Base-by-base conservation (phyloP, 768 basidiomycete species). In the Boletus eberwhitei region DNA sequence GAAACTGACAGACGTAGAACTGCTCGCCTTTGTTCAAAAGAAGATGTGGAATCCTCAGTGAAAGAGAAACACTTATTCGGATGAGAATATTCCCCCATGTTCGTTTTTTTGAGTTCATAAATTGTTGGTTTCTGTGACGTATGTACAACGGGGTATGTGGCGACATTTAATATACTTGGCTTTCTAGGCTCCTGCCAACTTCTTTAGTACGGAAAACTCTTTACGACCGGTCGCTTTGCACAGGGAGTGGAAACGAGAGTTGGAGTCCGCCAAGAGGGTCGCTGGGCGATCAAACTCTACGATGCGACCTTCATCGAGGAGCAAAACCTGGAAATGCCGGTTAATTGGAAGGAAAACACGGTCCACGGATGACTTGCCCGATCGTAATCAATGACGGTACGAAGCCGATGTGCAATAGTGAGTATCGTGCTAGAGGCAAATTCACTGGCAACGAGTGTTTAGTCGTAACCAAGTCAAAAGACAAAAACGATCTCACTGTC, bases 361-460 rank as follows among this genome's bases (percentile, higher is more conserved):
- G 31, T 43, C n/a, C 40, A 29, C 2, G 21, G 48, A 44, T 8
- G 13, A 74, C 85, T 54, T 72, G 87, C 88, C 59, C 85, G 79
- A 67, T 93, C 86, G 60, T 92, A 93, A 63, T 93, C 90, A 52
- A 93, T 90, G 46, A 89, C 86, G 3, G 87, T 88, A 5, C 86
- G 78, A 52, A 90, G 74, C 11, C 86, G 81, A 71, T 93, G 90
- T 13, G 90, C 90, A 52, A 93, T 90, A 1, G 89, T 92, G 32
- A 92, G 71, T 52, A 91, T 89, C 0, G 89, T 93, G 66, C 87
- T 90, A 17, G 85, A 79, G 5, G 87, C 83, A 58, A 92, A 93
- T 73, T 87, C 85, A 13, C 86, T 88, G 62, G 5, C 41, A 21
- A 48, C 32, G 22, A 39, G 36, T 22, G 16, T 37, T 52, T 4